These are phyloP conservation scores for Coemansia sp. DNA, from an alignment of 192 early-diverging fungal genomes.

Conservation along the genomic window DNA sequence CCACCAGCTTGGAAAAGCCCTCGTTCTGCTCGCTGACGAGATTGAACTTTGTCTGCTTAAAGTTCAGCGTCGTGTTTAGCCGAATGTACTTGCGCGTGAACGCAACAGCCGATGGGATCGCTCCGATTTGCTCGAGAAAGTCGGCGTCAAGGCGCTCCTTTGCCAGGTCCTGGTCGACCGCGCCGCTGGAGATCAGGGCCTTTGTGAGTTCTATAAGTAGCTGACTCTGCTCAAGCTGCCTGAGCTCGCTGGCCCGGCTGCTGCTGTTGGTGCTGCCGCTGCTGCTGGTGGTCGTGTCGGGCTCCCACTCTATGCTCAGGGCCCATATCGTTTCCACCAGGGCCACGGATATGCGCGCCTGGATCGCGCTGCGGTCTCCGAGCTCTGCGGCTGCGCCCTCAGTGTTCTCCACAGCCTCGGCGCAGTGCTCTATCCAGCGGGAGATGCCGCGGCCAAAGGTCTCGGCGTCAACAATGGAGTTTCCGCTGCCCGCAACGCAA, in stretches of 20 bases:
- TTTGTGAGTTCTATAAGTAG: conserved; percentile 13
- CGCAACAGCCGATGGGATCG: conserved; percentile 15
- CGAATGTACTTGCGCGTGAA: conserved; percentile 36
- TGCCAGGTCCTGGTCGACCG: conserved; percentile 23
- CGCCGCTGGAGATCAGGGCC: conserved; percentile 8
- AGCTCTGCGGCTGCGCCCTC: neutral
- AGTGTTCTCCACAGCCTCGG: conserved; percentile 19
- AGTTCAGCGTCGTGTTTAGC: conserved; percentile 40
- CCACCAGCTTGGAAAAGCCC: conserved; percentile 41
- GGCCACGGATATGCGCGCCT: conserved; percentile 16
- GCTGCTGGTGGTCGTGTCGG: conserved; percentile 12
- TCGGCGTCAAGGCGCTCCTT: conserved; percentile 37
- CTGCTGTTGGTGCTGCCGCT: conserved; percentile 16
- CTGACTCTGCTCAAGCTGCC: conserved; percentile 16
- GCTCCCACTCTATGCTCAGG: conserved; percentile 35
- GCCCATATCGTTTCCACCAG: conserved; percentile 37
- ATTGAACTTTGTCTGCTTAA: conserved; percentile 49
- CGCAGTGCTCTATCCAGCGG: conserved; percentile 27
- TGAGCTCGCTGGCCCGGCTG: conserved; percentile 15
- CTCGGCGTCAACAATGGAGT: conserved; percentile 1
- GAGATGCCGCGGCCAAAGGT: conserved; percentile 14
- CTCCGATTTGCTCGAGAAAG: conserved; percentile 26
- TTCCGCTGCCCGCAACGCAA: conserved; percentile 4
- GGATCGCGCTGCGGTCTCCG: conserved; percentile 5
- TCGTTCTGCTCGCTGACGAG: conserved; percentile 42